Evolutionary conservation across 2,329 filamentous ascomycete species (phyloP), one percentile per base, ranked within the genome.

Genomic region (Diaporthe australafricana): DNA sequence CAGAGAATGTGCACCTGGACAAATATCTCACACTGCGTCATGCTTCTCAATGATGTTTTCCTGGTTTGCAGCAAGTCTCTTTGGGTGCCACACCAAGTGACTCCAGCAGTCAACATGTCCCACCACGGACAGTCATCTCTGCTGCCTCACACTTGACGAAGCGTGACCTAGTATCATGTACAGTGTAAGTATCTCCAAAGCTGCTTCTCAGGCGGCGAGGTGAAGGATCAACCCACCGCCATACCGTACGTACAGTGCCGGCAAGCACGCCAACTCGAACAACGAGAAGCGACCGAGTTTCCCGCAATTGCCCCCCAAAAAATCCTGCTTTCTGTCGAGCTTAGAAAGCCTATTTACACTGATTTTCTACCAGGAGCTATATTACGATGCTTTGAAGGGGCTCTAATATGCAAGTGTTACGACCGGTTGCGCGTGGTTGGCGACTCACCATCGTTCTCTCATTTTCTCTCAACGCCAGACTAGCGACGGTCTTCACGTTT

Each of bases 391-490:
- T 20, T 14, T 14, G 8, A 30, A 20, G 16, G n/a, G 16, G 17
- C 7, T n/a, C 2, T 12, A 1, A 0, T 3, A 27, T 30, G 9
- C 11, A 5, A 17, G 1, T 2, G 6, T 20, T 6, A 17, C 20
- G 9, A 20, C 22, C 16, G 17, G 5, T 60, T 16, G 16, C 4
- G 4, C 8, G 38, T n/a, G 7, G 17, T 2, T 45, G 5, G 16
- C 27, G 16, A 22, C 6, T 14, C 14, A 30, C 11, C 12, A 32
- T 12, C 25, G 14, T 16, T 11, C 38, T 14, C 38, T 20, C 42
- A 14, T 0, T 25, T 30, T 20, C 22, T 50, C 42, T 20, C 45
- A 65, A n/a, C n/a, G 22, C 2, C n/a, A 25, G 20, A 65, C 4
- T 25, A n/a, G 7, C 3, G 22, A 6, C n/a, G n/a, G 6, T n/a